phyloP scores from a whole-genome alignment of 352 stramenopile genomes.

The Pythium oligandrum region DNA sequence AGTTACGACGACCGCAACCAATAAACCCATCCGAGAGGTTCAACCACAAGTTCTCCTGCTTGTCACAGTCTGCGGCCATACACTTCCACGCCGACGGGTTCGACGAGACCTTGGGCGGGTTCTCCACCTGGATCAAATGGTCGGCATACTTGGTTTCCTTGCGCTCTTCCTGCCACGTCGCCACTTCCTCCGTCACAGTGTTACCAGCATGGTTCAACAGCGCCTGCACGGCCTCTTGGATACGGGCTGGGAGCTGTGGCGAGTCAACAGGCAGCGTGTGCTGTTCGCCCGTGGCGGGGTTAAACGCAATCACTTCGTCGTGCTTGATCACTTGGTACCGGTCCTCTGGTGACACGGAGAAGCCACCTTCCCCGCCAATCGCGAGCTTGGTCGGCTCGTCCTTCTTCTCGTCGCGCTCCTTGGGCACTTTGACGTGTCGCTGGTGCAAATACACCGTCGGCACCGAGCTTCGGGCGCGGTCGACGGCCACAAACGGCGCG shows the following conservation, averaged over 20 bases:
- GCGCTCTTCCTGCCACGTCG: slow-evolving; percentile 80
- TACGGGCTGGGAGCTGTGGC: slow-evolving; percentile 30
- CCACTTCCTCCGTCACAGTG: slow-evolving; percentile 71
- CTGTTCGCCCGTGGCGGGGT: slow-evolving; percentile 23
- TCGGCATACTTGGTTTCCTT: slow-evolving; percentile 75
- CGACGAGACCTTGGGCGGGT: slow-evolving; percentile 57
- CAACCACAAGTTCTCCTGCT: slow-evolving; percentile 98
- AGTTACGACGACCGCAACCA: slow-evolving; percentile 89
- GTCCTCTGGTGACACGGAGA: slow-evolving; percentile 79
- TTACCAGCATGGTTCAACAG: slow-evolving; percentile 75
- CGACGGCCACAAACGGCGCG: slow-evolving; percentile 50
- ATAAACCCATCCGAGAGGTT: slow-evolving; percentile 94
- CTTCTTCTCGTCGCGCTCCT: slow-evolving; percentile 5
- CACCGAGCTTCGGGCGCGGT: slow-evolving; percentile 30
- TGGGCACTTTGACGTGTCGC: slow-evolving; percentile 34
- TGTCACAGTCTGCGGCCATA: slow-evolving; percentile 91
- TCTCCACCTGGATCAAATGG: slow-evolving; percentile 57
- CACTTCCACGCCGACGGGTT: slow-evolving; percentile 79
- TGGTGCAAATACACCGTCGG: slow-evolving; percentile 77
- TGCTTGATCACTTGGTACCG: slow-evolving; percentile 53
- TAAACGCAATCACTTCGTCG: slow-evolving; percentile 80
- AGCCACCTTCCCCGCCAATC: slow-evolving; percentile 95
- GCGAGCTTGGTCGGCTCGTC: slow-evolving; percentile 88
- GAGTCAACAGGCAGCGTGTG: slow-evolving; percentile 23
- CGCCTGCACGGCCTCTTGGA: slow-evolving; percentile 53